Evolutionary conservation across 768 basidiomycete genomes (phyloP), one percentile per base, ranked within the genome.

Genomic region (Tylopilus subfusipes): DNA sequence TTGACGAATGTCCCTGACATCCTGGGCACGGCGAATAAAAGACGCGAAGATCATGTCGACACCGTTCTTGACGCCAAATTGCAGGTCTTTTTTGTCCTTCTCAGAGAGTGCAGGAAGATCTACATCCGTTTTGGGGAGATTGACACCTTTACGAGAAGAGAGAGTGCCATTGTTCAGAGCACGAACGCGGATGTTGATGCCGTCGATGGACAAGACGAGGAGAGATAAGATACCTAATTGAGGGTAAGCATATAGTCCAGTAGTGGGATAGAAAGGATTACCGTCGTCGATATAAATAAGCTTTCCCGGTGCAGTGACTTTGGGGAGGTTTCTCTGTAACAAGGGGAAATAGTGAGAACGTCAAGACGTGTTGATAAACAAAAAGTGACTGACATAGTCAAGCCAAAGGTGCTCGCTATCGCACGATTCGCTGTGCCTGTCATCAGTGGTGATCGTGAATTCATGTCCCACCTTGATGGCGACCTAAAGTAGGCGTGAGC

Each of bases 1-100:
- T 47, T 84, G 80, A 61, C 94, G 89, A 72, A 99, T 98, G 65
- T 97, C 92, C 60, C 77, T 81, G 68, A 99, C 95, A 70, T 99
- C 97, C 64, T 97, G 82, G 25, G 84, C 96, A 53, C 90, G 86
- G 57, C 97, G 93, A 73, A 99, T 98, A 73, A 98, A 99, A 4
- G 97, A 98, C 7, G 97, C 97, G 69, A 99, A 99, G 66, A 99
- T 75, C 95, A 99, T 98, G 80, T 99, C 97, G 59, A 99, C 95
- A 57, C 87, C 87, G 73, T 99, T 98, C 82, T 85, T 88, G 68
- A 97, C 96, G 73, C 97, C 97, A 59, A 98, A 99, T 58, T 78
- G 72, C 55, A 99, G 75, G 68, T 98, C 97, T 60, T 84, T 85
- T 80, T 97, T 98, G 83, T 99, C 97, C 81, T 99, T 98, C 53